A percentile compares a stretch with the other conserved stretches of the same genome.
These are phyloP conservation scores for Paxillus involutus DNA, from an alignment of 768 basidiomycete species.

Conservation along the genomic window DNA sequence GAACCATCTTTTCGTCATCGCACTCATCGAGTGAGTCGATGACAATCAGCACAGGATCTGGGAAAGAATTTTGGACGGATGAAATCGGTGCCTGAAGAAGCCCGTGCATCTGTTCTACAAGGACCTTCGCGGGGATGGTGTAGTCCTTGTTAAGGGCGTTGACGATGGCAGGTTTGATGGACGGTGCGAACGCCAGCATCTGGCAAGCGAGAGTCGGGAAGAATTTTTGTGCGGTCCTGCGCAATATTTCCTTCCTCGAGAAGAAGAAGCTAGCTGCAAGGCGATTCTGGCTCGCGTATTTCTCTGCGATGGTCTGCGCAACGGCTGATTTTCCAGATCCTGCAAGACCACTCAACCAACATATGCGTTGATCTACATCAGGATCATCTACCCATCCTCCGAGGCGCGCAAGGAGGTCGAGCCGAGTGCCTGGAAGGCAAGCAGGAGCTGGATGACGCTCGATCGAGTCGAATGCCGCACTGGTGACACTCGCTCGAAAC, in stretches of 20 bases:
- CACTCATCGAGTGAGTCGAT: conserved; percentile 26
- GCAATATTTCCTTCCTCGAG: conserved; percentile 21
- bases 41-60: conserved; percentile 19
- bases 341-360: conserved; percentile 25
- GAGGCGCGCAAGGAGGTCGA: conserved; percentile 12
- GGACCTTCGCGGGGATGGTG: conserved; percentile 21
- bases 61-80: conserved; percentile 6
- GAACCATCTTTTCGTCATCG: conserved; percentile 20
- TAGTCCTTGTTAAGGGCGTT: conserved; percentile 19
- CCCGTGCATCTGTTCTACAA: conserved; percentile 22
- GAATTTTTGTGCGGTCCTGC: conserved; percentile 22
- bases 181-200: conserved; percentile 18
- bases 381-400: conserved; percentile 1
- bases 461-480: conserved; percentile 17
- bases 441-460: conserved; percentile 18
- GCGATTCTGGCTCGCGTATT: conserved; percentile 12
- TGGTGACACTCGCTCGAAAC: conserved; percentile 8
- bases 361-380: conserved; percentile 1
- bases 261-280: conserved; percentile 38
- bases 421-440: conserved; percentile 18
- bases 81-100: conserved; percentile 22
- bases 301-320: conserved; percentile 29
- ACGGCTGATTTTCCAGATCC: conserved; percentile 27
- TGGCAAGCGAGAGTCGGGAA: conserved; percentile 35
- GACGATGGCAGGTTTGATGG: conserved; percentile 13